A percentile compares a stretch with the other conserved stretches of the same genome.
phyloP scores from a whole-genome alignment of 1,284 basidiomycete genomes.

The Trichosporon asahii region DNA sequence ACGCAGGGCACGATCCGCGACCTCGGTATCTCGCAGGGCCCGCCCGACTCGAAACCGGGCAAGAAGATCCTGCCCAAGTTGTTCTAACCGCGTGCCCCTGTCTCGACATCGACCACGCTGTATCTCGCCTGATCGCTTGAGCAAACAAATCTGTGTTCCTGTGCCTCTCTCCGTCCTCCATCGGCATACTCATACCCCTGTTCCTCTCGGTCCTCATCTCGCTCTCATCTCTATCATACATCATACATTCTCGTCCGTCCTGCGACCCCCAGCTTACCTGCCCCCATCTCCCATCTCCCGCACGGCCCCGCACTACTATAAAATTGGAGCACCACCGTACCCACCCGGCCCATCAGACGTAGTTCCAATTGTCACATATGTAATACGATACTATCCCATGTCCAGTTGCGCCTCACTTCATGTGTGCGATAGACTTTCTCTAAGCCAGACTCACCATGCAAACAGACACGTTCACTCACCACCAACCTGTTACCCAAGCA shows the following conservation, averaged over 20 bases:
- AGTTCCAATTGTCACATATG: conserved; percentile 1
- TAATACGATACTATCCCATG: not conserved
- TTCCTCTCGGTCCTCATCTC: not conserved
- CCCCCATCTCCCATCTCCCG: too few relatives aligned
- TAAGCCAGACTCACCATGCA: too few relatives aligned
- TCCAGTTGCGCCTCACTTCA: too few relatives aligned
- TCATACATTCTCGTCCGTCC: not conserved
- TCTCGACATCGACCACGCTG: not conserved
- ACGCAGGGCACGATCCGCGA: conserved; percentile 44
- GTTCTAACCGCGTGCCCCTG: not conserved
- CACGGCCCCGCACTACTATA: not conserved
- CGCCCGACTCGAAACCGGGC: conserved; percentile 34
- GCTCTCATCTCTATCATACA: not conserved
- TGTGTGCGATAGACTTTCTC: too few relatives aligned
- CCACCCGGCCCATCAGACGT: not conserved
- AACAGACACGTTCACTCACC: too few relatives aligned
- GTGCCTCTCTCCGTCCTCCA: not conserved
- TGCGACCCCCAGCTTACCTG: too few relatives aligned
- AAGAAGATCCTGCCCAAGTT: conserved; percentile 9
- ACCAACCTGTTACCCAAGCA: too few relatives aligned
- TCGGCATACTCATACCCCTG: not conserved
- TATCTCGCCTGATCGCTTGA: too few relatives aligned
- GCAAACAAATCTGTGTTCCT: too few relatives aligned
- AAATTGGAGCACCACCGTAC: not conserved
- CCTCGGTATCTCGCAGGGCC: conserved; percentile 43